A percentile compares a stretch with the other conserved stretches of the same genome.
These are phyloP conservation scores for Strigomonas culicis DNA, from an alignment of 208 protist genomes.

Conservation along the genomic window DNA sequence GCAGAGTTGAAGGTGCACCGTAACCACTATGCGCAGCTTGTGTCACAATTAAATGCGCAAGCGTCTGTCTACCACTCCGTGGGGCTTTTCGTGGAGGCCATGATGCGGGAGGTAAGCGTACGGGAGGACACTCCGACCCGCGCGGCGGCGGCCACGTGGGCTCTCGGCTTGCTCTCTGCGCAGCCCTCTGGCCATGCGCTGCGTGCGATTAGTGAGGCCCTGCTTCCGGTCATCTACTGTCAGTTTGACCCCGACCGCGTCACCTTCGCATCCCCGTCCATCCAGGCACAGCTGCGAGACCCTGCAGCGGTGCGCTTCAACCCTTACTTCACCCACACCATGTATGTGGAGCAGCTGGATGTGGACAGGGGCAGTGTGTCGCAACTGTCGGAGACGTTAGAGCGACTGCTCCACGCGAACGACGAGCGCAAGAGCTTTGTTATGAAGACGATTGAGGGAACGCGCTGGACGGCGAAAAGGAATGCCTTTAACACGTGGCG, in stretches of 20 bases:
- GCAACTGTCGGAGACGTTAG: conserved; percentile 30
- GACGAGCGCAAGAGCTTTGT: conserved; percentile 37
- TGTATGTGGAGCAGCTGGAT: conserved; percentile 68
- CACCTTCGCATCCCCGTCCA: conserved; percentile 33
- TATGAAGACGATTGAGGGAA: conserved; percentile 26
- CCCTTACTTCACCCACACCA: conserved; percentile 81
- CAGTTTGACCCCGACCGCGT: conserved; percentile 46
- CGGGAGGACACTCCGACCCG: conserved; percentile 27
- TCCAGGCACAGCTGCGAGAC: conserved; percentile 54
- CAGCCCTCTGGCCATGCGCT: conserved; percentile 25
- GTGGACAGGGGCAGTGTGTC: conserved; percentile 26
- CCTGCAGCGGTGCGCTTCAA: conserved; percentile 44
- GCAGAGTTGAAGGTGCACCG: conserved; percentile 49
- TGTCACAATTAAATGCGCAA: conserved; percentile 38
- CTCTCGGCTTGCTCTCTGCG: conserved; percentile 50
- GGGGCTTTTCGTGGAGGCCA: conserved; percentile 74
- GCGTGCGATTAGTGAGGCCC: conserved; percentile 32
- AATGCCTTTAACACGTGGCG: conserved; percentile 64
- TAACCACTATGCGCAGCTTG: conserved; percentile 70
- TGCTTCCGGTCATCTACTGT: conserved; percentile 74
- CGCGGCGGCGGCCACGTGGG: conserved; percentile 69
- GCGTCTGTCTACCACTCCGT: conserved; percentile 56
- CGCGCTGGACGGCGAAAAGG: conserved; percentile 12
- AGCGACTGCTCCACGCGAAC: conserved; percentile 38
- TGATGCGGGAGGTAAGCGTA: conserved; percentile 54